These are phyloP conservation scores for Carnegiea gigantea DNA, from an alignment of 179 eudicot genomes.

Conservation along the genomic window DNA sequence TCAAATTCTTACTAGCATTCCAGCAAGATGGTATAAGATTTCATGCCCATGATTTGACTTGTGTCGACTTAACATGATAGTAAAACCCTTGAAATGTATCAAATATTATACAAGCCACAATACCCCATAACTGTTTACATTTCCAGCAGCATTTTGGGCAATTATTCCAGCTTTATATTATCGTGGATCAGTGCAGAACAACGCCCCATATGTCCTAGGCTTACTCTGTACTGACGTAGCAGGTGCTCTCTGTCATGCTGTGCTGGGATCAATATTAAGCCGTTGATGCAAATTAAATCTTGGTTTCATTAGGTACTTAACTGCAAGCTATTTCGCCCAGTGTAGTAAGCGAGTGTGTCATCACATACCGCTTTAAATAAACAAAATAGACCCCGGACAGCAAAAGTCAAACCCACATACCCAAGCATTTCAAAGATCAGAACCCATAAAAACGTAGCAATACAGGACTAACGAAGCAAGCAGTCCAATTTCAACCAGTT, in stretches of 20 bases:
- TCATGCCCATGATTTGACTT: neutral
- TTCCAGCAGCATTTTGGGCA: neutral
- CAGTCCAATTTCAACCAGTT: neutral
- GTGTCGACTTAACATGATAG: neutral
- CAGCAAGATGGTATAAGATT: neutral
- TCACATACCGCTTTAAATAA: neutral
- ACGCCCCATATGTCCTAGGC: neutral
- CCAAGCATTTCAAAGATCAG: neutral
- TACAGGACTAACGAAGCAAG: neutral
- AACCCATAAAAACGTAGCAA: neutral
- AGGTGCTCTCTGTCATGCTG: neutral
- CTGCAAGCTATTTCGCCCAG: neutral
- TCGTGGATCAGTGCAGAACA: neutral
- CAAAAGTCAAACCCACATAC: conserved; percentile 10
- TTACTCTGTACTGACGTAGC: neutral
- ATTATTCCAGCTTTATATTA: neutral
- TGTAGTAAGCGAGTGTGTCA: neutral
- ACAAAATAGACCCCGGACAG: neutral
- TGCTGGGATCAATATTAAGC: neutral
- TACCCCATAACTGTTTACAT: neutral
- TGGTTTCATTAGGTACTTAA: neutral
- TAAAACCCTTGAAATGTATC: neutral
- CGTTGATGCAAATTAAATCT: neutral
- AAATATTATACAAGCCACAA: no score
- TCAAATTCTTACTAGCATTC: neutral